Conservation (phyloP, 192 early-diverging fungal genomes). For the Lunasporangiospora selenospora region DNA sequence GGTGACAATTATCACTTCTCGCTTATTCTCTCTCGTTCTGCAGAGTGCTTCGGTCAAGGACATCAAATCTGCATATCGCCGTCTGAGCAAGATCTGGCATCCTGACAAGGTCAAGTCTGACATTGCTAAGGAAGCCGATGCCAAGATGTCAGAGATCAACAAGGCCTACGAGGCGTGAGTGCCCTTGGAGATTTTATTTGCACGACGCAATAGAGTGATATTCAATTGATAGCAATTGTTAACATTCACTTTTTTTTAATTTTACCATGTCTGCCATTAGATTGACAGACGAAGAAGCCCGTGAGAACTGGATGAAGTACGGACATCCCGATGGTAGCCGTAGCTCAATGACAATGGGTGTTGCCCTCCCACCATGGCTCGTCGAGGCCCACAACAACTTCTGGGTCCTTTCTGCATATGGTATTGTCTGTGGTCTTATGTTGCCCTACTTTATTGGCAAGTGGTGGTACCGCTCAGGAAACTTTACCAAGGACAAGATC, state of each 20-base stretch:
- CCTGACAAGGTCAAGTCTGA: constrained; percentile 79
- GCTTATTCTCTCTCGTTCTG: background rate
- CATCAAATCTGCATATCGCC: constrained; percentile 59
- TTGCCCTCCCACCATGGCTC: constrained; percentile 92
- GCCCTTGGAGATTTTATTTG: background rate
- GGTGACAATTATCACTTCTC: constrained; percentile 21
- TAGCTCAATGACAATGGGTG: constrained; percentile 74
- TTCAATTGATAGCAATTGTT: background rate
- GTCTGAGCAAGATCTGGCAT: constrained; percentile 66
- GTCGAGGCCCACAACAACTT: constrained; percentile 86
- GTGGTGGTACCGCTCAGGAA: constrained; percentile 95
- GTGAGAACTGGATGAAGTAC: constrained; percentile 93
- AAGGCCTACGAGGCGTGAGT: constrained; percentile 92
- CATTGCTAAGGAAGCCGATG: constrained; percentile 71
- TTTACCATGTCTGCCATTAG: constrained; percentile 49
- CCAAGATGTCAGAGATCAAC: constrained; percentile 84
- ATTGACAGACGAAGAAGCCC: constrained; percentile 89
- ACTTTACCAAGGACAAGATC: constrained; percentile 90
- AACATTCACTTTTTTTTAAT: constrained; percentile 1
- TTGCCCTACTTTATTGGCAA: constrained; percentile 89
- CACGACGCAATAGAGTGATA: background rate
- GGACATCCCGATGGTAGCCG: constrained; percentile 94
- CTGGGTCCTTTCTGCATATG: constrained; percentile 87
- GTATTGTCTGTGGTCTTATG: constrained; percentile 84
- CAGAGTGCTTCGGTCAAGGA: constrained; percentile 45